Evolutionary conservation across 768 basidiomycete genomes (phyloP).

Genomic region (Suillus spraguei): DNA sequence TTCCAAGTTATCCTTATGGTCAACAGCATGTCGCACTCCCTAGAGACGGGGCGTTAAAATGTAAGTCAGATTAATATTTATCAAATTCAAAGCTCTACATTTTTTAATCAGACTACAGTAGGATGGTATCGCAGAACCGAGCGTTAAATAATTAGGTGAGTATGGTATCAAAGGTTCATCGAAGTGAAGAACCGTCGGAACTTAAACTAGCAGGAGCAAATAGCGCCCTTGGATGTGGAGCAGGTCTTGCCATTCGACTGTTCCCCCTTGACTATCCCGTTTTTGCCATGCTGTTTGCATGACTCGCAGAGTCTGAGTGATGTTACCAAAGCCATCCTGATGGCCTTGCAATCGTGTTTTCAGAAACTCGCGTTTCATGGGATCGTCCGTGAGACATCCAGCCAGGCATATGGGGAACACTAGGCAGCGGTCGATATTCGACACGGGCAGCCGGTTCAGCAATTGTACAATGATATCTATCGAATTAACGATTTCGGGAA

Average conservation of each 20-base stretch:
- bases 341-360: slow-evolving; percentile 55
- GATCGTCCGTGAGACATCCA: slow-evolving; percentile 73
- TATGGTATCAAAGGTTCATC: slow-evolving; percentile 6
- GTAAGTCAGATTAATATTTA: neutral
- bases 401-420: slow-evolving; percentile 76
- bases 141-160: slow-evolving; percentile 12
- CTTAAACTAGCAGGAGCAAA: slow-evolving; percentile 33
- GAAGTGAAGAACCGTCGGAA: neutral
- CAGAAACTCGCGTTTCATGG: slow-evolving; percentile 56
- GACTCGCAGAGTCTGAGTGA: slow-evolving; percentile 55
- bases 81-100: neutral
- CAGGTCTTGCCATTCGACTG: slow-evolving; percentile 64
- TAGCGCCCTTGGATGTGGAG: slow-evolving; percentile 34
- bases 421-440: slow-evolving; percentile 64
- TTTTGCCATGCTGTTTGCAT: slow-evolving; percentile 76
- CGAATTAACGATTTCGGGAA: slow-evolving; percentile 66
- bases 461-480: slow-evolving; percentile 57
- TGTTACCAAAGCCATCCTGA: slow-evolving; percentile 62
- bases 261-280: slow-evolving; percentile 54
- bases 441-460: slow-evolving; percentile 55
- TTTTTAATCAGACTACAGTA: neutral
- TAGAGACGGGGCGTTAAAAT: neutral
- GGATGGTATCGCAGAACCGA: neutral
- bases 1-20: neutral
- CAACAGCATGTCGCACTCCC: neutral